Base-by-base conservation (phyloP, 1,284 basidiomycete genomes). In the Ceratobasidium sp. region DNA sequence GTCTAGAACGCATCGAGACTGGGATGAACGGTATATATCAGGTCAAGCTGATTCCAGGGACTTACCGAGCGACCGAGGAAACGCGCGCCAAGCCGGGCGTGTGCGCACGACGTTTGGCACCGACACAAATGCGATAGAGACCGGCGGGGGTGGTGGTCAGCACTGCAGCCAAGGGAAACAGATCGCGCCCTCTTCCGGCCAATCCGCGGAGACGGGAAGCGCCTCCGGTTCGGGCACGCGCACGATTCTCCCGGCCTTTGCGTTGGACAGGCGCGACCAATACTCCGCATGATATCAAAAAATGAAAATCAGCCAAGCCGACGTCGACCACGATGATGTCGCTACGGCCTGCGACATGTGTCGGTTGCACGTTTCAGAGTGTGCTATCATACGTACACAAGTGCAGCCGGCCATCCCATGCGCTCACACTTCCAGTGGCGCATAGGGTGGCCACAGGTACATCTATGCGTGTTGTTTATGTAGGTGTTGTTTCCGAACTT, bases 141-240 rank as follows among this genome's bases (percentile, higher is more conserved):
- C n/a, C 34, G 58, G 45, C 58, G 45, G 58, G 58, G 58, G 64
- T 45, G 64, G 64, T 57, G 3, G 64, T 45, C 50, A 32, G 64
- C 64, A 53, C 36, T 28, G n/a, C 64, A 65, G 32, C 62, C 48
- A 52, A 67, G 23, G 21, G 64, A 43, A 69, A 69, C 64, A 69
- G 39, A 69, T 69, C 64, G 64, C 64, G 64, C 64, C 62, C 41
- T 34, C 34, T 67, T 28, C 46, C 48, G 36, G 36, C 41, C 39
- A 23, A 57, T 43, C 64, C 64, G 64, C 52, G 64, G 64, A 12
- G 16, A 28, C 26, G 6, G n/a, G 6, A 69, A 69, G 64, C 64
- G 64, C 64, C 50, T 48, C 61, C 62, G 48, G 62, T 39, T 41
- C n/a, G 36, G 62, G 3, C 30, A 26, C 4, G 23, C 53, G 9